Conservation (phyloP, 805 yeast genomes). For the Metschnikowia henanensis region DNA sequence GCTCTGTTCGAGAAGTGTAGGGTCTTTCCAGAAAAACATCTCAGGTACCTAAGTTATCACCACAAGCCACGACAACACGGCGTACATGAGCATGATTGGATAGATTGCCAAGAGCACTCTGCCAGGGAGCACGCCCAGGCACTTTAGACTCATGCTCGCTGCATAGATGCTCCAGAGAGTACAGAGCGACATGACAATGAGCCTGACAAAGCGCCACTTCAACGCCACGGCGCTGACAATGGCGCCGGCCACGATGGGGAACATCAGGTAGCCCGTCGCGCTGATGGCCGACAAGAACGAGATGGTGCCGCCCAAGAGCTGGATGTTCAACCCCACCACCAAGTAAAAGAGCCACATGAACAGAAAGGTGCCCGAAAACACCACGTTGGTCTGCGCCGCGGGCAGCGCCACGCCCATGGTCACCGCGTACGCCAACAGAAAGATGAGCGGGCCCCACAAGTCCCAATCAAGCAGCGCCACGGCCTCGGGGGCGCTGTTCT, state of each 20-base stretch:
- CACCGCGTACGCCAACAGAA: constrained; percentile 56
- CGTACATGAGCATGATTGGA: constrained; percentile 64
- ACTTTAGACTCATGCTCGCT: constrained; percentile 58
- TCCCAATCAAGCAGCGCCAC: constrained; percentile 50
- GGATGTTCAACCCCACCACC: constrained; percentile 62
- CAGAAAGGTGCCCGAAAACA: constrained; percentile 64
- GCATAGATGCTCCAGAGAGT: constrained; percentile 66
- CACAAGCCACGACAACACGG: constrained; percentile 64
- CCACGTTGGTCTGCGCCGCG: constrained; percentile 43
- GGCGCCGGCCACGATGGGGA: constrained; percentile 61
- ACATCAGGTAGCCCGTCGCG: constrained; percentile 68
- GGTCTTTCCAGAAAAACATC: too few relatives aligned
- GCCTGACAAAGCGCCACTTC: constrained; percentile 48
- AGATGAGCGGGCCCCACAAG: constrained; percentile 71
- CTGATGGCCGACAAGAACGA: constrained; percentile 68
- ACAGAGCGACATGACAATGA: constrained; percentile 45
- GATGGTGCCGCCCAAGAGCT: constrained; percentile 59
- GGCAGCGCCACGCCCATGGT: constrained; percentile 50
- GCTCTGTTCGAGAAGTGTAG: too few relatives aligned
- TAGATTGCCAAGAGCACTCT: constrained; percentile 61
- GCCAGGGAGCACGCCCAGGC: constrained; percentile 65
- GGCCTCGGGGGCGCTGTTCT: constrained; percentile 9
- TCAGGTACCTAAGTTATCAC: constrained; percentile 59
- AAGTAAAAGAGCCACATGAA: constrained; percentile 63
- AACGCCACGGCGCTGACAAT: constrained; percentile 46